Conservation (phyloP, 2,329 filamentous ascomycete species). For the Colletotrichum trifolii region DNA sequence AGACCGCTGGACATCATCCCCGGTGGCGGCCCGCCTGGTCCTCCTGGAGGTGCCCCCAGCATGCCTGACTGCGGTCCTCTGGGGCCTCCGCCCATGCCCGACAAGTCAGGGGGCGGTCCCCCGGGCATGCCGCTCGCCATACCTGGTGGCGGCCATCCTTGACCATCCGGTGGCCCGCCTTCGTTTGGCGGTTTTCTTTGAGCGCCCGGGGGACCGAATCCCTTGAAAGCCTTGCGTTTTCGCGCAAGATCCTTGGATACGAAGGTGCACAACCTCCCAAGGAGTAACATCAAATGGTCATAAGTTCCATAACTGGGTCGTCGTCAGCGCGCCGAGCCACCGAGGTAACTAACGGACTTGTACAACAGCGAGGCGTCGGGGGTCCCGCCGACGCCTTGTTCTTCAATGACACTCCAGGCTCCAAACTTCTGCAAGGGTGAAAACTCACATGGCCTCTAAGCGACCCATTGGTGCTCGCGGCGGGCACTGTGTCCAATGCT, state of each 20-base stretch:
- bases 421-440: too few relatives aligned
- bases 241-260: conserved; percentile 79
- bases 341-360: neutral
- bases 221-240: conserved; percentile 76
- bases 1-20: conserved; percentile 36
- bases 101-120: conserved; percentile 2
- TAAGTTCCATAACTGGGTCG: conserved; percentile 80
- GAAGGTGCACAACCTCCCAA: conserved; percentile 84
- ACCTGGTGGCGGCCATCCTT: conserved; percentile 24
- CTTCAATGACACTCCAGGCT: too few relatives aligned
- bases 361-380: neutral
- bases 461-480: conserved; percentile 84
- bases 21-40: conserved; percentile 23
- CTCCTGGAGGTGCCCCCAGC: conserved; percentile 38
- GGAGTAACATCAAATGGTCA: conserved; percentile 85
- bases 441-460: conserved; percentile 74
- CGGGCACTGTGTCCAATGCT: conserved; percentile 86
- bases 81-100: neutral
- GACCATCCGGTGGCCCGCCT: conserved; percentile 20
- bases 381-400: too few relatives aligned
- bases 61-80: conserved; percentile 9
- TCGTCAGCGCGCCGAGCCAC: conserved; percentile 40
- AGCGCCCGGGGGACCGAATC: conserved; percentile 58
- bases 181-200: conserved; percentile 44
- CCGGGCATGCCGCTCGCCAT: conserved; percentile 15